These are phyloP conservation scores for Dryas octopetala DNA, from an alignment of 306 rosid genomes.

Conservation along the genomic window DNA sequence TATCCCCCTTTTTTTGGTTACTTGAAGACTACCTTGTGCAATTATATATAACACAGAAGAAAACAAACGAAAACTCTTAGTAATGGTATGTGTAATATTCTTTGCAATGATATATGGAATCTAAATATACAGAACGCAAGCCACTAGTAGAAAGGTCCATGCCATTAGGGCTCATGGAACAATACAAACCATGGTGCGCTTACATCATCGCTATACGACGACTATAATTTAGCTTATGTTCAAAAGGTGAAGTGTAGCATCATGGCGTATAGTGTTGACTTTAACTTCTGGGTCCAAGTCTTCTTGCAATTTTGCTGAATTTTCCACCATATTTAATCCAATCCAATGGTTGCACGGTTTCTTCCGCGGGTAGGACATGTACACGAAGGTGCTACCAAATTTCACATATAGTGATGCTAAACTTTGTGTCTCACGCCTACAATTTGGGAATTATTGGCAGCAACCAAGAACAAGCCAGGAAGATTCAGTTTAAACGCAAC, in stretches of 20 bases:
- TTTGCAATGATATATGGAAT: no score
- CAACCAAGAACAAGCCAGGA: not conserved
- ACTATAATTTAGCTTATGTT: not conserved
- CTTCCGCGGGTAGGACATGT: not conserved
- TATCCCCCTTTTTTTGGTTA: no score
- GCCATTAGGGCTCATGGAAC: no score
- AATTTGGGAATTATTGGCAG: not conserved
- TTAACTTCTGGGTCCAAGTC: slow-evolving; percentile 1
- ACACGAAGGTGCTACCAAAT: not conserved
- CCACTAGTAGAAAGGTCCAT: no score
- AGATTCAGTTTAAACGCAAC: not conserved
- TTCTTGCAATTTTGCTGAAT: not conserved
- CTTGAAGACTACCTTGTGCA: no score
- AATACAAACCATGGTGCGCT: no score
- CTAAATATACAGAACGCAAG: no score
- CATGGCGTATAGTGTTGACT: slow-evolving; percentile 11
- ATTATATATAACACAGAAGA: no score
- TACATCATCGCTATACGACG: not conserved
- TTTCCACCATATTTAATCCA: not conserved
- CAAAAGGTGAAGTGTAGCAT: not conserved
- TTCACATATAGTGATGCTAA: not conserved
- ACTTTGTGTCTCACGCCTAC: not conserved
- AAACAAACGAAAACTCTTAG: no score
- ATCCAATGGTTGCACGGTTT: not conserved
- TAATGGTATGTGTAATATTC: no score